Evolutionary conservation across 1,284 basidiomycete genomes (phyloP).

Genomic region (Gastroboletus turbinatus): DNA sequence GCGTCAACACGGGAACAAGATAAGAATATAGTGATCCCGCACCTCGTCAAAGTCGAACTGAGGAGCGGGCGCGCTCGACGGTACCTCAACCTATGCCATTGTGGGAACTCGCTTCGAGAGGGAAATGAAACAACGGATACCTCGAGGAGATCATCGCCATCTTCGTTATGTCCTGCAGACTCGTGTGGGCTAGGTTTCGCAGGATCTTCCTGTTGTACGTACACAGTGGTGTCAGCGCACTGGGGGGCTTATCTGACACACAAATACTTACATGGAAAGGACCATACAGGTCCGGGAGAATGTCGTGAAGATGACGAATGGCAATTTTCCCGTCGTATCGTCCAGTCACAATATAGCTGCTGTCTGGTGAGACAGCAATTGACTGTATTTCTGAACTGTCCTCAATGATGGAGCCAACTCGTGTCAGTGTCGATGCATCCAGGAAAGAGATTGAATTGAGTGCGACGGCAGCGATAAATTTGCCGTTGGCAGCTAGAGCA

Average conservation of each 20-base stretch:
- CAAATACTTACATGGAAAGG: not conserved
- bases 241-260: too few species aligned
- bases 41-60: not conserved
- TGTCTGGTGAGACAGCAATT: not conserved
- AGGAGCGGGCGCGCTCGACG: too few species aligned
- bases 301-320: not conserved
- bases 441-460: not conserved
- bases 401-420: not conserved
- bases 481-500: not conserved
- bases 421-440: not conserved
- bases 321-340: not conserved
- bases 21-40: not conserved
- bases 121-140: not conserved
- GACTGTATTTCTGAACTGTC: not conserved
- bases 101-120: not conserved
- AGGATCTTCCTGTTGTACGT: not conserved
- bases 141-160: not conserved
- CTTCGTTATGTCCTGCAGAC: too few species aligned
- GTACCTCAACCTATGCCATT: not conserved
- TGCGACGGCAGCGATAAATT: not conserved
- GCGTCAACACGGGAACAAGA: not conserved
- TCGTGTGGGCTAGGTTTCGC: too few species aligned
- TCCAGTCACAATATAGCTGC: not conserved
- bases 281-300: not conserved
- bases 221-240: too few species aligned